These are phyloP conservation scores for Trichoderma sp. DNA, from an alignment of 2,329 filamentous ascomycete species.

Conservation along the genomic window DNA sequence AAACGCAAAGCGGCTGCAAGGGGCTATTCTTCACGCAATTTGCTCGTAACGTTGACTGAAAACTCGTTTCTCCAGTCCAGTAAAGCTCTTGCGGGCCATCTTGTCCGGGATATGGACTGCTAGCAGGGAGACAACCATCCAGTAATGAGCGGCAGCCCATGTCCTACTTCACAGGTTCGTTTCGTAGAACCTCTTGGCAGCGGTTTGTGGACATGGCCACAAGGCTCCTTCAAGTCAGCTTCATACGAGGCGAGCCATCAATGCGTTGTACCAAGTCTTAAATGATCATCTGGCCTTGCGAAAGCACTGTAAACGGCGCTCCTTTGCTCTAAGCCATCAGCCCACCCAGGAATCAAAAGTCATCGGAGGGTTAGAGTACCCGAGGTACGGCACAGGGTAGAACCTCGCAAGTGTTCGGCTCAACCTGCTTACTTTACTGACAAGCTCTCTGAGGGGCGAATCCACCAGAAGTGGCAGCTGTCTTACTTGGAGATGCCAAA, in stretches of 20 bases:
- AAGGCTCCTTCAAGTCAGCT: not conserved
- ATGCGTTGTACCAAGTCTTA: slow-evolving; percentile 5
- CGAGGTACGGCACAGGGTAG: not conserved
- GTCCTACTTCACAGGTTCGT: slow-evolving; percentile 1
- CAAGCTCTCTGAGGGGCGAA: not conserved
- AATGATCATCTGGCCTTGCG: not conserved
- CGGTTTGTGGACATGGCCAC: not conserved
- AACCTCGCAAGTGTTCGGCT: slow-evolving; percentile 1
- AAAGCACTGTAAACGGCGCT: not conserved
- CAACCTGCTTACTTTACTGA: slow-evolving; percentile 12
- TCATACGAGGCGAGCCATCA: not conserved
- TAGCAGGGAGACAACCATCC: slow-evolving; percentile 2
- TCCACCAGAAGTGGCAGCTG: slow-evolving; percentile 13
- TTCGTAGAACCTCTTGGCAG: slow-evolving; percentile 10
- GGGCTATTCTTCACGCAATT: not conserved
- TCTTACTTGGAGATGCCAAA: not conserved
- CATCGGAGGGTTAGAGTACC: slow-evolving; percentile 12
- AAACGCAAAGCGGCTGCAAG: not conserved
- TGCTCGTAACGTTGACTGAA: not conserved
- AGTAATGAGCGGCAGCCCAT: not conserved
- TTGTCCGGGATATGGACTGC: not conserved
- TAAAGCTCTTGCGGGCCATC: not conserved
- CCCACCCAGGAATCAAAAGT: not conserved
- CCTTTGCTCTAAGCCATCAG: not conserved
- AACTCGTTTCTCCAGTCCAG: not conserved